Percentiles rank a stretch among this genome's conserved stretches.
Conservation (phyloP, 768 basidiomycete species). For the Lactifluus volemus region DNA sequence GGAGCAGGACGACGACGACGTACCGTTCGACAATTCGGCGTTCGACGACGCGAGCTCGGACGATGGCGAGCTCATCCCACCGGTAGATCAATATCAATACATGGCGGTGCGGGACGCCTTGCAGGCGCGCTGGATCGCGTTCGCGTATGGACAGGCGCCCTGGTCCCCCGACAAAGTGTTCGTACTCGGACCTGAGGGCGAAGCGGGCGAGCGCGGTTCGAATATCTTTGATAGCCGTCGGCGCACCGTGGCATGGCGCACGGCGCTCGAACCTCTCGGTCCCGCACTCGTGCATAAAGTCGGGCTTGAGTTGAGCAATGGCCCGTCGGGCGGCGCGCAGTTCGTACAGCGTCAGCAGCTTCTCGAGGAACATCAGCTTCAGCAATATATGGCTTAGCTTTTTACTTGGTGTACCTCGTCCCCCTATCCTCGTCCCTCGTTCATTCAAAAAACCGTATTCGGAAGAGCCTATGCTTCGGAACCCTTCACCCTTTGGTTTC, state of each 20-base stretch:
- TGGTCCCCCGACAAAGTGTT: constrained; percentile 65
- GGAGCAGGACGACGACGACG: constrained; percentile 27
- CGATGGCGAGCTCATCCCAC: constrained; percentile 42
- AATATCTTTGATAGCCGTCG: constrained; percentile 60
- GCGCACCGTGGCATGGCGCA: constrained; percentile 50
- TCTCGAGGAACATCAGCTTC: background rate
- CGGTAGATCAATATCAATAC: constrained; percentile 62
- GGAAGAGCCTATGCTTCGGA: background rate
- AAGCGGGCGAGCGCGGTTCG: constrained; percentile 61
- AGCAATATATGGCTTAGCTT: background rate
- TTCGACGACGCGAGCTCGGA: constrained; percentile 21
- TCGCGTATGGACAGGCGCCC: constrained; percentile 64
- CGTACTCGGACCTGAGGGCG: constrained; percentile 78
- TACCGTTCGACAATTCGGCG: constrained; percentile 27
- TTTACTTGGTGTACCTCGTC: background rate
- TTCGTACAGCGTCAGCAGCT: background rate
- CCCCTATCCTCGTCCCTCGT: background rate
- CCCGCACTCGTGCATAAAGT: constrained; percentile 60
- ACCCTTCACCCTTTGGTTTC: too few relatives aligned
- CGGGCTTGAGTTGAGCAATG: constrained; percentile 64
- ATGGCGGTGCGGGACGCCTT: constrained; percentile 58
- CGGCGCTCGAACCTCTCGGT: constrained; percentile 61
- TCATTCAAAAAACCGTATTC: too few relatives aligned
- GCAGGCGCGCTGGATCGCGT: constrained; percentile 67
- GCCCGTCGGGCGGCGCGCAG: constrained; percentile 35